phyloP scores from a whole-genome alignment of 495 filamentous ascomycete genomes.

The Elasticomyces elasticus region DNA sequence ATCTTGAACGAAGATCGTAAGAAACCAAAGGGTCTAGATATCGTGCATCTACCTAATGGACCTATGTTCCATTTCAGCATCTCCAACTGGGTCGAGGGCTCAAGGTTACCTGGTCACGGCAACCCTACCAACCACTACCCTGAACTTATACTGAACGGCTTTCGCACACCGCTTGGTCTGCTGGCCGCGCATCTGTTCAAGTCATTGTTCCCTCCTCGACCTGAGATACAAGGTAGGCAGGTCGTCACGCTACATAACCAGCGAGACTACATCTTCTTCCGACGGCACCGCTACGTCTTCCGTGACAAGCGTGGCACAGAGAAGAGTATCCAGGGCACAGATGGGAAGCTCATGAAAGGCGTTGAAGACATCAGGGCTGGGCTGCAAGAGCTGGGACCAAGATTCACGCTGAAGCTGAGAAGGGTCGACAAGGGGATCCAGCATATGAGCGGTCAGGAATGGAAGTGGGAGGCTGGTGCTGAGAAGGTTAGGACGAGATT shows the following conservation, averaged over 20 bases:
- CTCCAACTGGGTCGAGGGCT: constrained; percentile 76
- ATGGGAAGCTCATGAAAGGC: constrained; percentile 78
- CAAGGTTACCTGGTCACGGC: constrained; percentile 76
- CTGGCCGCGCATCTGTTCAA: constrained; percentile 81
- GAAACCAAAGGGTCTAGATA: constrained; percentile 60
- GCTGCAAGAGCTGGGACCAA: constrained; percentile 73
- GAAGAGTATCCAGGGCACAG: constrained; percentile 72
- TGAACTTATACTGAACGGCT: constrained; percentile 90
- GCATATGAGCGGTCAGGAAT: constrained; percentile 69
- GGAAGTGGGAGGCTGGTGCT: constrained; percentile 90
- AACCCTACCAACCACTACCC: constrained; percentile 81
- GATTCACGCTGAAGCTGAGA: constrained; percentile 79
- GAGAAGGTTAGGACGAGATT: constrained; percentile 91
- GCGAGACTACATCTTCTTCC: constrained; percentile 89
- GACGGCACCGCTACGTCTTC: constrained; percentile 85
- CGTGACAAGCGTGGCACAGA: constrained; percentile 74
- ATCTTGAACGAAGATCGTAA: constrained; percentile 82
- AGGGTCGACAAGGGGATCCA: constrained; percentile 87
- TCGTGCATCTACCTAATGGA: constrained; percentile 73
- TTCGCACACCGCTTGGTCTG: constrained; percentile 83
- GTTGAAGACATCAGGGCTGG: constrained; percentile 75
- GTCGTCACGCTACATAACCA: constrained; percentile 91
- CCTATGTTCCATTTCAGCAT: constrained; percentile 84
- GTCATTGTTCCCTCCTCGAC: constrained; percentile 68
- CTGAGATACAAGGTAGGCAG: constrained; percentile 74